Evolutionary conservation across 2,329 filamentous ascomycete genomes (phyloP), one percentile per base, ranked within the genome.

Genomic region (Talaromyces sp.): DNA sequence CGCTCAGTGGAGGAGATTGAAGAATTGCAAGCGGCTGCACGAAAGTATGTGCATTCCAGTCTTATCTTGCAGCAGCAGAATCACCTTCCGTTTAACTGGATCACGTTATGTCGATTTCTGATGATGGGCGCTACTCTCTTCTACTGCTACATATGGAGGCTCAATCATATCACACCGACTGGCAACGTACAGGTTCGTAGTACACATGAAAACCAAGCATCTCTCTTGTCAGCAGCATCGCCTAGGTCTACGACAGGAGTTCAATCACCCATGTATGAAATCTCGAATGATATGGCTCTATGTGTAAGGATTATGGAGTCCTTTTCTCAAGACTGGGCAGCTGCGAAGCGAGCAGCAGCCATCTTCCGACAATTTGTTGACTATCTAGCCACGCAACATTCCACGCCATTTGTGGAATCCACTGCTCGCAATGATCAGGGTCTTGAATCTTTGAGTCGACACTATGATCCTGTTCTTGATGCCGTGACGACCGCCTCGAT

Each of bases 61-160:
- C 75, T 78, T 6, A 76, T 76, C 4, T 73, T 81, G 1, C 75
- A 80, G 35, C 76, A 81, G 62, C 80, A 82, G 62, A 75, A 77
- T 1, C 79, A 81, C 63, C 71, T 82, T 0, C 80, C 80, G 0
- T 70, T 82, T 5, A 82, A 82, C 65, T 75, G 76, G 22, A 73
- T 81, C 2, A 81, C 80, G 0, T 68, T 82, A 1, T 79, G 74
- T 62, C 75, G 80, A 50, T 63, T 68, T 31, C 33, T 68, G 8
- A 67, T 63, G 7, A 41, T 68, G 50, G 60, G 60, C 1, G 67
- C 66, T 4, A 43, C 56, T 3, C 67, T 68, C n/a, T 45, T 67
- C 22, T 62, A 67, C 45, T 68, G 67, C 31, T 50, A 63, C 13
- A 10, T 47, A 14, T 63, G 62, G 24, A 31, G 52, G n/a, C 35